phyloP scores from a whole-genome alignment of 306 rosid genomes.

The Acacia confusa region DNA sequence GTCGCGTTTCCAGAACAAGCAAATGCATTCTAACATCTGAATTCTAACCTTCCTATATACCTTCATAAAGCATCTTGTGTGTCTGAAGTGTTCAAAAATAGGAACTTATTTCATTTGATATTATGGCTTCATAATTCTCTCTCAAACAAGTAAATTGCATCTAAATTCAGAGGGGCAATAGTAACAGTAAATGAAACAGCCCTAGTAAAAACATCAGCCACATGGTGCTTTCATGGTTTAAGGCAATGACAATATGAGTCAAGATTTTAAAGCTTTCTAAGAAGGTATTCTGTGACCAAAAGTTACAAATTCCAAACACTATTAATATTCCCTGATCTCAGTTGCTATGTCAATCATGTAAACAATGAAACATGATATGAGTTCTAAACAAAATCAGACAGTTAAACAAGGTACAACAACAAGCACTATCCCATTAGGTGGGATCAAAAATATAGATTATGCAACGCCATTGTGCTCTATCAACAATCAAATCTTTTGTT shows the following conservation, averaged over 20 bases:
- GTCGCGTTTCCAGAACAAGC: conserved; percentile 4
- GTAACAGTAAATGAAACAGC: not conserved
- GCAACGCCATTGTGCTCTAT: no score
- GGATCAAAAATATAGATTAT: no score
- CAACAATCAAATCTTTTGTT: no score
- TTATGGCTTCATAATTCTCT: not conserved
- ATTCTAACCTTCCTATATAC: not conserved
- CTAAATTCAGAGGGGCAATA: not conserved
- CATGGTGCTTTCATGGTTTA: conserved; percentile 14
- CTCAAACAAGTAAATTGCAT: not conserved
- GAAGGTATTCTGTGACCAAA: not conserved
- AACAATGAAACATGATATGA: not conserved
- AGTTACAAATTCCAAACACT: not conserved
- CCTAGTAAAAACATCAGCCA: not conserved
- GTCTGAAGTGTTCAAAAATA: not conserved
- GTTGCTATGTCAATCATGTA: not conserved
- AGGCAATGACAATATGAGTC: not conserved
- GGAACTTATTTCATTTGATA: not conserved
- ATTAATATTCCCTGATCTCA: not conserved
- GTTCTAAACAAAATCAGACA: not conserved
- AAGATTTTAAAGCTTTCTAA: not conserved
- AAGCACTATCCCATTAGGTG: no score
- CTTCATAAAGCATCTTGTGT: not conserved
- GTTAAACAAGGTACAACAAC: not conserved
- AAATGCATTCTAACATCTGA: conserved; percentile 8